Evolutionary conservation across 139 green algal species (phyloP), one percentile per base, ranked within the genome.

Genomic region (Deuterostichococcus epilithicus): DNA sequence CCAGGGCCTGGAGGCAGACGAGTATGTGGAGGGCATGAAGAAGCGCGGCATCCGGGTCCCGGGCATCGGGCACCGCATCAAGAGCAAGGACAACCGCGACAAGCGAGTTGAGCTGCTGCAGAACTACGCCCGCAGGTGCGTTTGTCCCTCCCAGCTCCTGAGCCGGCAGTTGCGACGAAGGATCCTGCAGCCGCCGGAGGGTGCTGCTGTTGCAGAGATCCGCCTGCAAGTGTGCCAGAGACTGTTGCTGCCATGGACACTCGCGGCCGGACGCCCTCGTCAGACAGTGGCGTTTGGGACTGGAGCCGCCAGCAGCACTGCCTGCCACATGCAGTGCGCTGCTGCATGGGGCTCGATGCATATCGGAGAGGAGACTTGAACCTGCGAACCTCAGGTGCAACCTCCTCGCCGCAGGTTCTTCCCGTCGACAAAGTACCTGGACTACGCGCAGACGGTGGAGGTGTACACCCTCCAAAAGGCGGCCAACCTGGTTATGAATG

Each of bases 51-150:
- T 92, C 23, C 83, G 90, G 39, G 92, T 98, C 65, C 82, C 90
- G 1, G 94, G 94, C 76, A 98, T 98, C 44, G 94, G 94, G 10
- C 94, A 98, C 80, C 84, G 94, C 76, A 98, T 98, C 86, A 98
- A 98, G 91, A 90, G 71, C 83, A 94, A 95, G 83, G 92, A 98
- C 86, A 98, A 98, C 81, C 83, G 90, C 0, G 94, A 98, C 87
- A 95, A 95, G 85, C 88, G 94, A 23, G 94, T 98, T 77, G 92
- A 96, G 90, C 87, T 98, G 81, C 86, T 98, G 78, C 89, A 95
- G 75, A 74, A 90, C 59, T 97, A 95, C 74, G 84, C 86, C n/a
- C 72, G 79, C 1, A 82, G 60, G 52, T 36, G 52, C 15, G 71
- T 44, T 39, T 39, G 8, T 44, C 42, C 36, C 5, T 47, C 5